These are phyloP conservation scores for Populus simonii DNA, from an alignment of 345 rosid genomes.

Conservation along the genomic window DNA sequence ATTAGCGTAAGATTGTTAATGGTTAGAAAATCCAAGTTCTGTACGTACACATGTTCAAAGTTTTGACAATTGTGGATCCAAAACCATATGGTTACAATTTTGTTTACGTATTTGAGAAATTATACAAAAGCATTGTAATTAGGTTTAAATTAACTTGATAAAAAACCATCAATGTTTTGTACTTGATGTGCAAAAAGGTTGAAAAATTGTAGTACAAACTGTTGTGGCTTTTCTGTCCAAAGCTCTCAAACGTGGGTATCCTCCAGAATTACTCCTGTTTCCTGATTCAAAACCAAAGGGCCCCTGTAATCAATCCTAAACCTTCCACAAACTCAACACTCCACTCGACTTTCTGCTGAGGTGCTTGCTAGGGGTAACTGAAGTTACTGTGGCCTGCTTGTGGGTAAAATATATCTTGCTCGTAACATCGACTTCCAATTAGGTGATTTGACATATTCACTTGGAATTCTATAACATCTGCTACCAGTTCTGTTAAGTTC, in stretches of 20 bases:
- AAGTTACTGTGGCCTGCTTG: neutral
- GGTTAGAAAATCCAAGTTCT: neutral
- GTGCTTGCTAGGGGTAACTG: neutral
- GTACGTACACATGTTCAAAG: neutral
- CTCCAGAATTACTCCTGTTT: neutral
- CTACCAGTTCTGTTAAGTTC: neutral
- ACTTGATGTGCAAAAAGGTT: neutral
- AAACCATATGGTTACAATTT: neutral
- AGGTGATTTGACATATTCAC: neutral
- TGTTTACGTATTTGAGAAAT: constrained; percentile 1
- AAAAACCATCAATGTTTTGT: neutral
- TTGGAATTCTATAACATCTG: neutral
- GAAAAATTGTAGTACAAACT: neutral
- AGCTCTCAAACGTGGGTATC: neutral
- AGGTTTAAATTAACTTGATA: neutral
- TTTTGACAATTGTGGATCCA: neutral
- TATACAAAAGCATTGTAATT: constrained; percentile 4
- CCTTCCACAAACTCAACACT: neutral
- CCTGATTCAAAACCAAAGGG: neutral
- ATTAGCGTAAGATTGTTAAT: constrained; percentile 4
- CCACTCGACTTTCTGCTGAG: neutral
- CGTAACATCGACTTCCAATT: neutral
- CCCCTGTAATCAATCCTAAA: neutral
- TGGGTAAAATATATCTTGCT: neutral
- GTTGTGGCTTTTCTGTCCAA: neutral